Percentiles rank a stretch among this genome's conserved stretches.
phyloP scores from a whole-genome alignment of 371 early-diverging fungal genomes.

The Mucor irregularis region DNA sequence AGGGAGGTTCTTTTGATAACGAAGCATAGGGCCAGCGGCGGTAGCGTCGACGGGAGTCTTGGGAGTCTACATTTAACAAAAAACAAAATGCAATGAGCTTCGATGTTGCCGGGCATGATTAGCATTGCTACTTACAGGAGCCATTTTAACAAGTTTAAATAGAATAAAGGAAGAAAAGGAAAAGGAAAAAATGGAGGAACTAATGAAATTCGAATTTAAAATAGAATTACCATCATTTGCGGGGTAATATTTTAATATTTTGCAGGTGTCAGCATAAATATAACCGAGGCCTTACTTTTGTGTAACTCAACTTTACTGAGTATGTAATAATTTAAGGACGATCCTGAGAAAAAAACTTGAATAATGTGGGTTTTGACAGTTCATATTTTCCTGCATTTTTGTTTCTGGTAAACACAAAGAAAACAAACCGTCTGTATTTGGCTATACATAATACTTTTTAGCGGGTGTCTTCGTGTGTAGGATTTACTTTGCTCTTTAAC shows the following conservation, averaged over 20 bases:
- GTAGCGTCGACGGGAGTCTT: constrained; percentile 49
- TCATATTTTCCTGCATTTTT: too few species aligned
- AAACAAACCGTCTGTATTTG: too few species aligned
- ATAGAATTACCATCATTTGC: too few species aligned
- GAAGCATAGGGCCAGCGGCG: constrained; percentile 62
- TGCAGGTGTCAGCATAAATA: neutral
- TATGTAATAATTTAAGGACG: too few species aligned
- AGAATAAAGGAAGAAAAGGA: neutral
- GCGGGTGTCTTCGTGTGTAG: too few species aligned
- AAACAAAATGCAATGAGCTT: neutral
- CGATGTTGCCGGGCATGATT: neutral
- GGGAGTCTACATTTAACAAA: constrained; percentile 17
- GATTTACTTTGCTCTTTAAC: too few species aligned
- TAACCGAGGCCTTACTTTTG: neutral
- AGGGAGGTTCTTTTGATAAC: constrained; percentile 72
- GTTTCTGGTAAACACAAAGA: too few species aligned
- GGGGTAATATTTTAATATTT: too few species aligned
- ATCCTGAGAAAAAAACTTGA: too few species aligned
- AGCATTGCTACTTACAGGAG: constrained; percentile 4
- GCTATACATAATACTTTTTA: too few species aligned
- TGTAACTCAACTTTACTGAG: too few species aligned
- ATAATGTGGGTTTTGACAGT: too few species aligned
- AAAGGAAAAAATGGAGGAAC: neutral
- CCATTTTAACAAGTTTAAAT: constrained; percentile 3
- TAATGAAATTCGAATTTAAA: neutral